phyloP scores from a whole-genome alignment of 2,329 filamentous ascomycete species.

The Blastomyces emzantsi region DNA sequence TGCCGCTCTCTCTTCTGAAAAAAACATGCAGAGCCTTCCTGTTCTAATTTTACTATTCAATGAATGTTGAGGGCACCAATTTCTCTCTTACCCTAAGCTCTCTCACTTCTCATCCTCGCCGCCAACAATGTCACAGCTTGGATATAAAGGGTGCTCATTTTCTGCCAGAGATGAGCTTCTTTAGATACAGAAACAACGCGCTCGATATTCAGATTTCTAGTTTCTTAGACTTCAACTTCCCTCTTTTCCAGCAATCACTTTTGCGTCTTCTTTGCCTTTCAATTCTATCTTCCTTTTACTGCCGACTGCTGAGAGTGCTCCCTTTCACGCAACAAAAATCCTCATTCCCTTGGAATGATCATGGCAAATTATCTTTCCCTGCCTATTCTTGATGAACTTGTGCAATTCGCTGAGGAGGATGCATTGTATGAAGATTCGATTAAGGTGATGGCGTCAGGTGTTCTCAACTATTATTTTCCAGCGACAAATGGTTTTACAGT shows the following conservation, averaged over 20 bases:
- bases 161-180: background rate
- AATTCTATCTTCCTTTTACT: slow-evolving; percentile 1
- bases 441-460: background rate
- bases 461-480: slow-evolving; percentile 3
- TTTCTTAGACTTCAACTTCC: background rate
- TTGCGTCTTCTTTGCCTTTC: background rate
- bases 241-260: background rate
- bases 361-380: slow-evolving; percentile 1
- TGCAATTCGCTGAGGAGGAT: background rate
- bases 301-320: background rate
- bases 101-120: background rate
- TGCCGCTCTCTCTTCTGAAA: background rate
- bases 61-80: background rate
- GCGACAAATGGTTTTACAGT: background rate
- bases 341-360: background rate
- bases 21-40: background rate
- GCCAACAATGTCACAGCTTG: background rate
- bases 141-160: background rate
- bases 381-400: background rate
- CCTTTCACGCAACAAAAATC: background rate
- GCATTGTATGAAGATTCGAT: slow-evolving; percentile 2
- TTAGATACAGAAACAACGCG: background rate
- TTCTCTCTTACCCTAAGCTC: background rate
- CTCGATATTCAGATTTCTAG: background rate
- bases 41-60: background rate